phyloP scores from a whole-genome alignment of 2,329 filamentous ascomycete genomes.

The Aspergillus aculeatus region DNA sequence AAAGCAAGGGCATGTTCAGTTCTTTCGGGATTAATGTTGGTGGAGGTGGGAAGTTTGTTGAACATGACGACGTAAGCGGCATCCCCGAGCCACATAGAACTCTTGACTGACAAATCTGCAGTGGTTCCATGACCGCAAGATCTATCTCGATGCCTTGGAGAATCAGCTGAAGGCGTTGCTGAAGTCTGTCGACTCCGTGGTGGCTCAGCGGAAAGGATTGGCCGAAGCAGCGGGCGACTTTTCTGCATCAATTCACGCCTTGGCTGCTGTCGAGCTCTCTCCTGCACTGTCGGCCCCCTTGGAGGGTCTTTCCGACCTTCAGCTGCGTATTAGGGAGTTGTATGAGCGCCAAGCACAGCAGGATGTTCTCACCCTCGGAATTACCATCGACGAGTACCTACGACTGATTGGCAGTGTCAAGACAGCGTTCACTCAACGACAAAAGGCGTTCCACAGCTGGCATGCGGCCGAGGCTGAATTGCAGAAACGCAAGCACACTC shows the following conservation, averaged over 20 bases:
- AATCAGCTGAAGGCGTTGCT: conserved; percentile 85
- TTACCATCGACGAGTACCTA: conserved; percentile 98
- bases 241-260: conserved; percentile 83
- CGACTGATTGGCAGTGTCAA: conserved; percentile 94
- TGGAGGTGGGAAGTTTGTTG: conserved; percentile 80
- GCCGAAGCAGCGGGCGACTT: conserved; percentile 93
- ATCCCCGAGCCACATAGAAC: background rate
- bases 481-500: conserved; percentile 80
- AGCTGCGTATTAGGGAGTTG: conserved; percentile 88
- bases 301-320: conserved; percentile 87
- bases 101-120: conserved; percentile 38
- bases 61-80: conserved; percentile 82
- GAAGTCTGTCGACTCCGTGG: conserved; percentile 91
- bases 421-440: conserved; percentile 84
- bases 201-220: conserved; percentile 86
- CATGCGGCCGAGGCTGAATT: conserved; percentile 86
- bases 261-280: conserved; percentile 90
- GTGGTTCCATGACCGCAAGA: conserved; percentile 97
- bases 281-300: conserved; percentile 83
- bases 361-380: conserved; percentile 91
- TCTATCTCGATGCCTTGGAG: conserved; percentile 92
- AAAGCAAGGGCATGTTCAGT: conserved; percentile 92
- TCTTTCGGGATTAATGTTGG: conserved; percentile 78
- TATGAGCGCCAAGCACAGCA: conserved; percentile 97
- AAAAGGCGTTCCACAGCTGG: conserved; percentile 95